Percentiles rank a stretch among this genome's conserved stretches.
These are phyloP conservation scores for Lipomyces orientalis DNA, from an alignment of 805 yeast genomes.

Conservation along the genomic window DNA sequence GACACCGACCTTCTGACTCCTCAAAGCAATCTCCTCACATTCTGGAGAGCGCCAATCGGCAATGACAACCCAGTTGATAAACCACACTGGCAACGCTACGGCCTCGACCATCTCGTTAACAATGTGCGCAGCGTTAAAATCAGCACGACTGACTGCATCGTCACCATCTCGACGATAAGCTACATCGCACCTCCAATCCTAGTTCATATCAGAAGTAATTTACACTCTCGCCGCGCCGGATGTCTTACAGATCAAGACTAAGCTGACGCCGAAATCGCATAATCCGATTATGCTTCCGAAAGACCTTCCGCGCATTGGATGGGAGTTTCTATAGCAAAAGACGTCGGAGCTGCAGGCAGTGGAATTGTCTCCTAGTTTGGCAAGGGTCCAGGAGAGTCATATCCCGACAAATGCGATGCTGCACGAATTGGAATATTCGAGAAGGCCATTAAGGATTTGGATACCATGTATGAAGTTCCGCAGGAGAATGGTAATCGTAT, in stretches of 20 bases:
- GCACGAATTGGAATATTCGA: conserved; percentile 42
- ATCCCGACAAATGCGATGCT: conserved; percentile 45
- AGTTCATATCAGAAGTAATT: conserved; percentile 31
- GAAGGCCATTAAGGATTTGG: conserved; percentile 36
- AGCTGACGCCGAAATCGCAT: conserved; percentile 22
- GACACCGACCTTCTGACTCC: conserved; percentile 18
- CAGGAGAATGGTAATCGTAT: conserved; percentile 49
- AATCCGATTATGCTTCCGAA: conserved; percentile 38
- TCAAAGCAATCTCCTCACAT: conserved; percentile 29
- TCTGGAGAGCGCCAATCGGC: conserved; percentile 47
- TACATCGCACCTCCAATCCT: conserved; percentile 42
- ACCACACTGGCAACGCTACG: conserved; percentile 44
- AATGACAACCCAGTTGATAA: conserved; percentile 43
- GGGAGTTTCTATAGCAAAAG: conserved; percentile 43
- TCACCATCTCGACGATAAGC: conserved; percentile 31
- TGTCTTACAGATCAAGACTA: conserved; percentile 6
- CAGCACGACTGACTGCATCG: neutral
- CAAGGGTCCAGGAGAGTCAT: conserved; percentile 48
- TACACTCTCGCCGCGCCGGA: conserved; percentile 25
- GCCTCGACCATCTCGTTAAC: conserved; percentile 40
- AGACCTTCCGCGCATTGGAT: conserved; percentile 48
- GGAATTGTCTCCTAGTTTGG: conserved; percentile 46
- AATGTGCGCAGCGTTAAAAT: conserved; percentile 2
- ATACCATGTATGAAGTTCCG: conserved; percentile 46
- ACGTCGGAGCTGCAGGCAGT: conserved; percentile 21